These are phyloP conservation scores for Pestalotiopsis sp. DNA, from an alignment of 2,329 filamentous ascomycete genomes.

Conservation along the genomic window DNA sequence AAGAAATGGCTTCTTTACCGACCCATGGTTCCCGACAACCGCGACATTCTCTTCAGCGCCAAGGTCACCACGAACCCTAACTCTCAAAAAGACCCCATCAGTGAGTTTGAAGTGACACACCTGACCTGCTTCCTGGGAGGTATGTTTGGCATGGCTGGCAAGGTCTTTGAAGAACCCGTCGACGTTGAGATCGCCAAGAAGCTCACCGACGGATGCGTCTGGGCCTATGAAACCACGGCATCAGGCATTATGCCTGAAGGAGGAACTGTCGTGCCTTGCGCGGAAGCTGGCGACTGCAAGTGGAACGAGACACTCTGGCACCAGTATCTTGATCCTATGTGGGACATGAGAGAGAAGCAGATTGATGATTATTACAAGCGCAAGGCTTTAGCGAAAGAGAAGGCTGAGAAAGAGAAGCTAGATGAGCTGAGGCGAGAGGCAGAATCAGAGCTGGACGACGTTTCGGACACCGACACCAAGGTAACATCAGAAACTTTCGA, in stretches of 20 bases:
- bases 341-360: constrained; percentile 43
- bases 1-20: constrained; percentile 77
- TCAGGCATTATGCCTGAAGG: constrained; percentile 69
- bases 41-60: constrained; percentile 75
- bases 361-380: constrained; percentile 43
- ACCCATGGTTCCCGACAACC: constrained; percentile 69
- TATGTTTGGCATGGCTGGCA: constrained; percentile 69
- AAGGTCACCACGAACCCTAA: constrained; percentile 54
- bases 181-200: constrained; percentile 66
- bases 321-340: constrained; percentile 49
- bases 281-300: constrained; percentile 46
- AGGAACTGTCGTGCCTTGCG: constrained; percentile 52
- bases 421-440: constrained; percentile 14
- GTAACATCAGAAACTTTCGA: background rate
- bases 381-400: constrained; percentile 39
- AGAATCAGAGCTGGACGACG: constrained; percentile 6
- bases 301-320: constrained; percentile 57
- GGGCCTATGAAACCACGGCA: constrained; percentile 65
- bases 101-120: constrained; percentile 64
- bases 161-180: constrained; percentile 59
- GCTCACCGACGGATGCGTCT: constrained; percentile 70
- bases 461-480: background rate
- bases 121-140: constrained; percentile 71
- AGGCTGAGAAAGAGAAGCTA: constrained; percentile 19
- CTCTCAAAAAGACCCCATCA: constrained; percentile 39